Evolutionary conservation across 1,139 yeast species (phyloP).

Genomic region (Candida albicans): DNA sequence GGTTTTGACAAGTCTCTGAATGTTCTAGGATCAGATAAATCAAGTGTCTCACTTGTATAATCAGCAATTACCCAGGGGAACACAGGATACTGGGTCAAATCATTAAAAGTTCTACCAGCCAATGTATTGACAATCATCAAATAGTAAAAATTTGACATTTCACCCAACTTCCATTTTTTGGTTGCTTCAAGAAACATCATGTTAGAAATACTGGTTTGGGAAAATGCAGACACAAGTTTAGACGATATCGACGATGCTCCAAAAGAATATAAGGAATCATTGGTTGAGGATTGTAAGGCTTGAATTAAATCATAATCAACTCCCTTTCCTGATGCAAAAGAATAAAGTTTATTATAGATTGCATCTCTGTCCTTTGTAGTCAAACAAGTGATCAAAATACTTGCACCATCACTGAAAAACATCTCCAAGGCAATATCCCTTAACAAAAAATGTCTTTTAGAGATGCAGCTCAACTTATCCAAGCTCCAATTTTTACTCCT

Average conservation of each 20-base stretch:
- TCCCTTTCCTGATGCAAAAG: constrained; percentile 47
- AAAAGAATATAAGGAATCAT: constrained; percentile 25
- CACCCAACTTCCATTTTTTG: constrained; percentile 70
- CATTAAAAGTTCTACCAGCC: constrained; percentile 87
- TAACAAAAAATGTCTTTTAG: constrained; percentile 70
- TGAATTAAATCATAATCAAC: constrained; percentile 53
- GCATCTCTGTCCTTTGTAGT: constrained; percentile 54
- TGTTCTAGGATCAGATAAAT: constrained; percentile 56
- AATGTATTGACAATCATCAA: constrained; percentile 74
- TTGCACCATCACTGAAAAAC: constrained; percentile 71
- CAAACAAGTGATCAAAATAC: constrained; percentile 60
- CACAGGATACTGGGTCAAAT: constrained; percentile 83
- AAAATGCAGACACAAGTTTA: constrained; percentile 38
- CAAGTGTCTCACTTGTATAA: constrained; percentile 64
- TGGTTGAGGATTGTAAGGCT: constrained; percentile 48
- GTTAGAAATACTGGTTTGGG: constrained; percentile 17
- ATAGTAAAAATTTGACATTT: constrained; percentile 78
- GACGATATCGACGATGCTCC: constrained; percentile 27
- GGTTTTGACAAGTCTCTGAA: constrained; percentile 80
- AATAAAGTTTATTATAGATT: constrained; percentile 48
- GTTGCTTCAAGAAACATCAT: constrained; percentile 52
- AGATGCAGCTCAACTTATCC: constrained; percentile 56
- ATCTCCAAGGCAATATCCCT: constrained; percentile 79
- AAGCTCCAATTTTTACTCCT: constrained; percentile 57
- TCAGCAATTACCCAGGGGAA: constrained; percentile 91